These are phyloP conservation scores for Hibiscus mutabilis DNA, from an alignment of 345 rosid genomes.

Conservation along the genomic window DNA sequence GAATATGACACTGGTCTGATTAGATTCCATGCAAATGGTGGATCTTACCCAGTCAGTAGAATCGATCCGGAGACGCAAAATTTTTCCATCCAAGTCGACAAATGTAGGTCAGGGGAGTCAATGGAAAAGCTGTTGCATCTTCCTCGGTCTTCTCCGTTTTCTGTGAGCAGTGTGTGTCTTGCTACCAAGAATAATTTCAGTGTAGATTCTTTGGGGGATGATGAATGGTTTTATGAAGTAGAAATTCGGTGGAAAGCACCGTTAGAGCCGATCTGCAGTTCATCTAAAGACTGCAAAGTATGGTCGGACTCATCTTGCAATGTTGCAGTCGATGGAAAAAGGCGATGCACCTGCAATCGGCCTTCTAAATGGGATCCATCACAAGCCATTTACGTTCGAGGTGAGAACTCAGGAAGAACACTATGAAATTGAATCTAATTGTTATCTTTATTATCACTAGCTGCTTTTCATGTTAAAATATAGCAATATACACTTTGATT, in stretches of 20 bases:
- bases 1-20: neutral
- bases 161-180: neutral
- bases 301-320: slow-evolving; percentile 9
- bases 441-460: neutral
- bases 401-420: neutral
- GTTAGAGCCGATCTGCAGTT: neutral
- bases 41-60: slow-evolving; percentile 10
- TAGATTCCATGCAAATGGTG: neutral
- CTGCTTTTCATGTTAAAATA: neutral
- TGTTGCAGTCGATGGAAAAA: neutral
- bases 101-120: neutral
- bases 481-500: neutral
- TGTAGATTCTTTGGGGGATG: neutral
- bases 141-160: neutral
- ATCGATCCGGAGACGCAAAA: neutral
- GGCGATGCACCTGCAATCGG: neutral
- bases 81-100: slow-evolving; percentile 3
- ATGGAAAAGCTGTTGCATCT: neutral
- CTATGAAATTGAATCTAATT: neutral
- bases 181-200: neutral
- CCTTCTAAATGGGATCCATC: neutral
- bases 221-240: neutral
- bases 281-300: slow-evolving; percentile 2
- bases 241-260: neutral
- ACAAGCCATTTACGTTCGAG: neutral